phyloP scores from a whole-genome alignment of 176 grass and related monocot genomes.

The Lolium rigidum region DNA sequence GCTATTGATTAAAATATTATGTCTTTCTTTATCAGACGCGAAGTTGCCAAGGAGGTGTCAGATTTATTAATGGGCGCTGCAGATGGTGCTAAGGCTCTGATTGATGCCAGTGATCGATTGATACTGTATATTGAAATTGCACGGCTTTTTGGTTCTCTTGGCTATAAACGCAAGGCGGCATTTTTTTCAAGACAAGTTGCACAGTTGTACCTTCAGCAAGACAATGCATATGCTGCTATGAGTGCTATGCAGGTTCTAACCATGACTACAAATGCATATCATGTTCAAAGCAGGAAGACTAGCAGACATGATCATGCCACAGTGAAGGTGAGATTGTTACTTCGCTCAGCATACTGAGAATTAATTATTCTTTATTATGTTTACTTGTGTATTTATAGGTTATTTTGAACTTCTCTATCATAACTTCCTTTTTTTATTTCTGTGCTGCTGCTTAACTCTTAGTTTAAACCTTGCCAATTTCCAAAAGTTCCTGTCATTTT shows the following conservation, averaged over 20 bases:
- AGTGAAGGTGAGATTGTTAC: constrained; percentile 44
- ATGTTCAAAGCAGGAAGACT: constrained; percentile 91
- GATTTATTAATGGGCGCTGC: constrained; percentile 98
- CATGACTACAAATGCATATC: constrained; percentile 87
- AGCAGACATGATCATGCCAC: constrained; percentile 41
- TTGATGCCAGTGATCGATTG: constrained; percentile 91
- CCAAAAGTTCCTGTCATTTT: background rate
- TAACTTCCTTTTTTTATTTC: background rate
- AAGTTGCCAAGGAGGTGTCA: constrained; percentile 89
- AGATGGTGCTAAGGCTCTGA: constrained; percentile 97
- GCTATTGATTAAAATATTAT: background rate
- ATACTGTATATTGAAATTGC: constrained; percentile 97
- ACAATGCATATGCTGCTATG: constrained; percentile 86
- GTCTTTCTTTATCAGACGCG: constrained; percentile 59
- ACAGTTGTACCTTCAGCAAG: constrained; percentile 96
- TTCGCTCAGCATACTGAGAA: background rate
- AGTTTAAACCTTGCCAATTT: background rate
- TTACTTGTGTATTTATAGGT: constrained; percentile 15
- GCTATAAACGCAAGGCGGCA: constrained; percentile 93
- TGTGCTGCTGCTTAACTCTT: constrained; percentile 4
- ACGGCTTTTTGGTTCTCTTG: constrained; percentile 92
- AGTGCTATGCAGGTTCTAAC: constrained; percentile 98
- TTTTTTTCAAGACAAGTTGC: constrained; percentile 99
- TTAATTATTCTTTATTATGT: constrained; percentile 12
- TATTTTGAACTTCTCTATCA: background rate